These are phyloP conservation scores for Abrus pulchellus DNA, from an alignment of 306 rosid genomes.

Conservation along the genomic window DNA sequence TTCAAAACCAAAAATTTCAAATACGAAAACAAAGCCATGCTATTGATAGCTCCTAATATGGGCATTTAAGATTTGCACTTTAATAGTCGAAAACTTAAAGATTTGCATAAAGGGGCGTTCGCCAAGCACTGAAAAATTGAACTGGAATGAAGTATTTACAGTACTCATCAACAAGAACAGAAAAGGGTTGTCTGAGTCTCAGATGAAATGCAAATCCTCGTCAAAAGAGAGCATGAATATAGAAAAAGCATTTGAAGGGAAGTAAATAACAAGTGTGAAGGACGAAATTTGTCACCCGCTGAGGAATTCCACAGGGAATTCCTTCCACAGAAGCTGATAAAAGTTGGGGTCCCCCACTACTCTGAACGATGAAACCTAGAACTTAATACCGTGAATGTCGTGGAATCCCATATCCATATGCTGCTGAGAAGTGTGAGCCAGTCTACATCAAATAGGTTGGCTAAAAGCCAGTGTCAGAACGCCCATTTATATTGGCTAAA, in stretches of 20 bases:
- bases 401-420: conserved; percentile 25
- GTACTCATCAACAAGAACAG: background rate
- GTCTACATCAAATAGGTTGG: conserved; percentile 45
- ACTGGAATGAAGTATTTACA: background rate
- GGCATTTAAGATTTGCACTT: too few relatives aligned
- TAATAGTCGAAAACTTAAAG: background rate
- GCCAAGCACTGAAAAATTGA: background rate
- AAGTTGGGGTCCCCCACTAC: conserved; percentile 42
- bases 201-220: conserved; percentile 30
- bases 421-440: conserved; percentile 1
- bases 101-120: background rate
- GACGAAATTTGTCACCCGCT: background rate
- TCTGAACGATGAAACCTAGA: conserved; percentile 36
- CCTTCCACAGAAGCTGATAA: conserved; percentile 11
- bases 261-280: conserved; percentile 18
- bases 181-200: conserved; percentile 5
- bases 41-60: background rate
- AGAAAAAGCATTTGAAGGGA: conserved; percentile 27
- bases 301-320: background rate
- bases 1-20: background rate
- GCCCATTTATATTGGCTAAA: conserved; percentile 23
- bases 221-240: conserved; percentile 15
- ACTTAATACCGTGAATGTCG: conserved; percentile 40
- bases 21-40: background rate
- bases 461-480: conserved; percentile 17